Evolutionary conservation across 2,329 filamentous ascomycete genomes (phyloP), one percentile per base, ranked within the genome.

Genomic region (Trichocomaceae sp.): DNA sequence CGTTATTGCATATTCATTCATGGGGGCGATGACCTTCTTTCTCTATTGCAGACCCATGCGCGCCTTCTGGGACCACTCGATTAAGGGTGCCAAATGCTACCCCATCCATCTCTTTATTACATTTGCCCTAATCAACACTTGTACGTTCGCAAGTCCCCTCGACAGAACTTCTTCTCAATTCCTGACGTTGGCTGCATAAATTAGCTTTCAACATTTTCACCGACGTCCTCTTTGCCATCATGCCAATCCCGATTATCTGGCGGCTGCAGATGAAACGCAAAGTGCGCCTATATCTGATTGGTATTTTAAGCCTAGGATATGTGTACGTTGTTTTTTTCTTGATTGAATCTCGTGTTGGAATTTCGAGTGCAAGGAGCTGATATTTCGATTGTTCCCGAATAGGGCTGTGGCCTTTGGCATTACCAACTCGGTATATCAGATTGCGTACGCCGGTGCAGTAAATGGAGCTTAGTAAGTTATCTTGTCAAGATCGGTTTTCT

Each of bases 271-370:
- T 84, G 75, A 75, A 76, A 45, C 63, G 54, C 5, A 73, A 72
- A 52, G 77, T 74, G 1, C 84, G 83, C 60, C 17, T 75, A 1
- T 73, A 79, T 1, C 67, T 83, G 7, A 73, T 74, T 5, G 70
- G 71, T 0, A 71, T 84, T 46, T 69, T 84, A 41, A 71, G 74
- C 1, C 73, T 84, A 62, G 83, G 80, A 22, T 81, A 80, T 61
- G 75, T 72, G 47, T 65, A 47, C n/a, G 63, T 64, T 63, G 71
- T 52, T 61, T 65, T 10, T 63, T 47, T n/a, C n/a, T n/a, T n/a
- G n/a, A n/a, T n/a, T n/a, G n/a, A 10, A 13, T n/a, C 19, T 3
- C 17, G 23, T n/a, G 22, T 31, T 54, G 7, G 17, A 17, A 26
- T 26, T 13, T 37, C 20, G 22, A n/a, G n/a, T n/a, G 33, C 23